Base-by-base conservation (phyloP, 768 basidiomycete species). In the Gloeostereum incarnatum region DNA sequence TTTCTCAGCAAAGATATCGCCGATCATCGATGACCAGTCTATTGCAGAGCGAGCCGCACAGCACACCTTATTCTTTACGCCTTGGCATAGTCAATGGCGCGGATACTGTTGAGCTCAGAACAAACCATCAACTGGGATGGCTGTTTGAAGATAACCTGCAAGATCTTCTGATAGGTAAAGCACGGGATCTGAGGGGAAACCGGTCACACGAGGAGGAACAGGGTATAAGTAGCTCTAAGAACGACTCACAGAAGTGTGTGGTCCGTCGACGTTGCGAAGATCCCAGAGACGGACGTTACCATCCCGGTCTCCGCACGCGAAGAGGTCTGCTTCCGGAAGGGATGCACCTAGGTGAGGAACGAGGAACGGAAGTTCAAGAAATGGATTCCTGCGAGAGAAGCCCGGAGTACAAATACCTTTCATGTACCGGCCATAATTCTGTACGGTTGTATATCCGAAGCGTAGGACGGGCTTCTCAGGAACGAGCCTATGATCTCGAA, bases 231-330 rank as follows among this genome's bases (percentile, higher is more conserved):
- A 10, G 14, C 27, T 20, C 21, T 4, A 35, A 23, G 7, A 10
- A 11, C 25, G 14, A 46, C 52, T 41, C 31, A 60, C 59, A 42
- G 38, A 43, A 37, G 45, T 39, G 40, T 47, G 38, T 34, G 52
- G 41, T 35, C 26, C 43, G n/a, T 56, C 47, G 13, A 53, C 35
- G 19, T 63, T 65, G 21, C 71, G 63, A 31, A 70, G 43, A 46
- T 75, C 71, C 72, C 73, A 75, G 7, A 73, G 24, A 9, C 60
- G 62, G 16, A 72, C 56, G 25, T 21, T 39, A 17, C 73, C 71
- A 31, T 58, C 57, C 34, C 47, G 57, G 46, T 65, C 63, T 16
- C 71, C 71, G 32, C 62, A 70, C 4, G 55, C 65, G 45, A 71
- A 71, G 17, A 53, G 49, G 32, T 57, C 47, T 23, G 19, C 20